Base-by-base conservation (phyloP, 768 basidiomycete species). In the Boletus rex-veris region DNA sequence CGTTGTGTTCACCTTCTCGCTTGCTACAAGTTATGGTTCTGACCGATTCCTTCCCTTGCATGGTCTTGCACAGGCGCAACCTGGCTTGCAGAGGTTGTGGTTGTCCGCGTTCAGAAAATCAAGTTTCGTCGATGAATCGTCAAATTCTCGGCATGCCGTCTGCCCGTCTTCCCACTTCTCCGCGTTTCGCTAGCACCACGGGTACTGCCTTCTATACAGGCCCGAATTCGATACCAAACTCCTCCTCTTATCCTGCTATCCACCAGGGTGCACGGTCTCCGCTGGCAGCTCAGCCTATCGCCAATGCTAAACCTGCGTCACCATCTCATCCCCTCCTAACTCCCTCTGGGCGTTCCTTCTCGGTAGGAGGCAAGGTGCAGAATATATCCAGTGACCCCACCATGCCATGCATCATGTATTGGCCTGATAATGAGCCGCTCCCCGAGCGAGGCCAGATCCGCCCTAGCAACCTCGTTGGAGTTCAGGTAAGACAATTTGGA, bases 351-450 rank as follows among this genome's bases (percentile, higher is more conserved):
- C 81, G 86, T 19, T 81, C 85, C 9, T 85, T 93, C 56, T 83
- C 86, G 47, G 68, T 80, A 21, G 89, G 90, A 52, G 91, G 90
- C 10, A 82, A 82, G 58, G 88, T 92, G 7, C 87, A 86, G 62
- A 91, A 93, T 61, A 70, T 92, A 55, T 91, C 88, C 26, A 74
- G 61, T 37, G 88, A 92, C 65, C 88, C 89, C 18, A 67, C 83
- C 45, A 62, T 74, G 28, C 87, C 90, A 4, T 90, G 90, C 61
- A 77, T 91, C 73, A 85, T 92, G 83, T 92, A 86, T 62, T 93
- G 91, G 91, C 90, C 91, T 5, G 90, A 92, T 68, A 93, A 93
- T 61, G 91, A 93, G 65, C 80, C 88, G 5, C 75, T 90, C 56
- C 91, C 91, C 1, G 86, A 88, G 59, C 84, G 82, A 66, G 83